Conservation (phyloP, 768 basidiomycete genomes). For the Cytidiella melzeri region DNA sequence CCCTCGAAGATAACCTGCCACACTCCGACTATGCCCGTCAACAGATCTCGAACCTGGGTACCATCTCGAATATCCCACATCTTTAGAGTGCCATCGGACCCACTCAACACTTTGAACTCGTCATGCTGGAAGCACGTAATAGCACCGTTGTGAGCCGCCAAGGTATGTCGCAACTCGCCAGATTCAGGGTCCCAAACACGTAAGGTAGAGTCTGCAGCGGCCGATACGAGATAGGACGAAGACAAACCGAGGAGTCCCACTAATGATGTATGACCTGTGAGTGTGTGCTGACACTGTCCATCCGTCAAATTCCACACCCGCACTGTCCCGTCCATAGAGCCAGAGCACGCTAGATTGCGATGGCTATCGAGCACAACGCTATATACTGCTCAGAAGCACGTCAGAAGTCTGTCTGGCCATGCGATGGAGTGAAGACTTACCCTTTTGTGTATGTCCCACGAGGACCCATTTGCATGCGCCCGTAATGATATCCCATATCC, state of each 20-base stretch:
- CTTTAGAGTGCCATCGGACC: constrained; percentile 93
- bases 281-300: constrained; percentile 72
- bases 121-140: constrained; percentile 99
- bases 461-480: constrained; percentile 78
- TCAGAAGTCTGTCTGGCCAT: background rate
- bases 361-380: constrained; percentile 86
- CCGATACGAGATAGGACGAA: constrained; percentile 86
- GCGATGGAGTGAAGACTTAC: constrained; percentile 29
- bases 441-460: constrained; percentile 89
- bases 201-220: constrained; percentile 92
- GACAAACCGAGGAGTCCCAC: constrained; percentile 91
- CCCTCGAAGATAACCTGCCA: constrained; percentile 98
- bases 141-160: constrained; percentile 92
- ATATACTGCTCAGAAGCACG: constrained; percentile 57
- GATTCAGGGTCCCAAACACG: constrained; percentile 91
- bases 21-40: constrained; percentile 89
- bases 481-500: constrained; percentile 90
- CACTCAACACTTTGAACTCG: constrained; percentile 94
- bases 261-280: constrained; percentile 90
- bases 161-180: constrained; percentile 71
- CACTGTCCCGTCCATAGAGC: constrained; percentile 97
- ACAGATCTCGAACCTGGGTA: constrained; percentile 75
- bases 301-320: constrained; percentile 88
- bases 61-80: constrained; percentile 97
- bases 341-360: constrained; percentile 90